Evolutionary conservation across 805 yeast genomes (phyloP).

Genomic region (Kodamaea leandrae): DNA sequence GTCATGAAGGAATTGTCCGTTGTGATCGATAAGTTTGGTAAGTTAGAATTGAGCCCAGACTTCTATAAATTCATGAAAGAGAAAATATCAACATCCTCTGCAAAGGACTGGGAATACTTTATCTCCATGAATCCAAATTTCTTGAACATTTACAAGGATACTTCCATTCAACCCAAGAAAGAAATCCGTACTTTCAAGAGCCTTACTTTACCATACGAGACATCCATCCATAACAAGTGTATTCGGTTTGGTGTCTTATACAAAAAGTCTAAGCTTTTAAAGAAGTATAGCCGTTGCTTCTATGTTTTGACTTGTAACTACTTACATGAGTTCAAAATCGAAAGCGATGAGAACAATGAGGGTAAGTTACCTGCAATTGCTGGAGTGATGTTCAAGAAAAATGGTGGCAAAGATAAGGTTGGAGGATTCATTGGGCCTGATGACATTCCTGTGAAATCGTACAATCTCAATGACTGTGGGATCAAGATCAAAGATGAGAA

Average conservation of each 20-base stretch:
- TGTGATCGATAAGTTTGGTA: slow-evolving; percentile 34
- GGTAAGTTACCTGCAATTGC: slow-evolving; percentile 8
- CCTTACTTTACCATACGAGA: slow-evolving; percentile 32
- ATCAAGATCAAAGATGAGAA: slow-evolving; percentile 33
- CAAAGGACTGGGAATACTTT: slow-evolving; percentile 39
- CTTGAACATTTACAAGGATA: slow-evolving; percentile 21
- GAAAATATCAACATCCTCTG: slow-evolving; percentile 25
- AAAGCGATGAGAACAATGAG: slow-evolving; percentile 16
- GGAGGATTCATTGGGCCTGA: slow-evolving; percentile 42
- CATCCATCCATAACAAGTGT: slow-evolving; percentile 39
- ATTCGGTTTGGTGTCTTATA: slow-evolving; percentile 40
- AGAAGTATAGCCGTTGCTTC: slow-evolving; percentile 36
- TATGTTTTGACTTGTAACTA: slow-evolving; percentile 43
- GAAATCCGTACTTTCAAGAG: slow-evolving; percentile 21
- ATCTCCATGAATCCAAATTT: slow-evolving; percentile 31
- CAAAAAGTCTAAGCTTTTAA: slow-evolving; percentile 40
- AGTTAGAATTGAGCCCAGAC: slow-evolving; percentile 22
- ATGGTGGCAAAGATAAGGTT: slow-evolving; percentile 29
- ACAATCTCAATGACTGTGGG: slow-evolving; percentile 38
- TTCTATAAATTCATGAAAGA: slow-evolving; percentile 25
- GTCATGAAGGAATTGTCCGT: slow-evolving; percentile 36
- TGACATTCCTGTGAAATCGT: slow-evolving; percentile 40
- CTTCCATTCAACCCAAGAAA: slow-evolving; percentile 15
- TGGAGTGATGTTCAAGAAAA: slow-evolving; percentile 14
- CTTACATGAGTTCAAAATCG: slow-evolving; percentile 42